phyloP scores from a whole-genome alignment of 1,284 basidiomycete species.

The Irpex lacteus region DNA sequence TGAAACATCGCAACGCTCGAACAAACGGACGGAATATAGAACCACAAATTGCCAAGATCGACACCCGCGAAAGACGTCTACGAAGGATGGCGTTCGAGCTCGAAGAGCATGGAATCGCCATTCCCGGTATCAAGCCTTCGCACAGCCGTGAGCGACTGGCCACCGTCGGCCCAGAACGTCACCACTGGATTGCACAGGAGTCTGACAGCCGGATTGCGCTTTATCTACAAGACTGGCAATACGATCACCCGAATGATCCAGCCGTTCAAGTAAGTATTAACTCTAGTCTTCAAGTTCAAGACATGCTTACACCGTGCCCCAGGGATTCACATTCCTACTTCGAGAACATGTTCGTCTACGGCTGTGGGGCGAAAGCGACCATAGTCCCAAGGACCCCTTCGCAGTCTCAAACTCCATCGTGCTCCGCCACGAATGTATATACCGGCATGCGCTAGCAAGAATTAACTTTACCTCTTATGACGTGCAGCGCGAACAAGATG shows the following conservation, averaged over 20 bases:
- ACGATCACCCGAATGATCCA: background rate
- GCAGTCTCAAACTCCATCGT: background rate
- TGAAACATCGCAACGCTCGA: conserved; percentile 9
- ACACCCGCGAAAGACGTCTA: background rate
- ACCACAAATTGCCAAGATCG: background rate
- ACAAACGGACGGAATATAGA: conserved; percentile 1
- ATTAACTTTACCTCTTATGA: background rate
- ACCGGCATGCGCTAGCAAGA: background rate
- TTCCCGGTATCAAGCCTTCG: background rate
- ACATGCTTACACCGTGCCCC: background rate
- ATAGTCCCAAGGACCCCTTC: background rate
- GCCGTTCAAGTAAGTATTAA: background rate
- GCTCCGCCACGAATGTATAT: background rate
- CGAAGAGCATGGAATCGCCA: background rate
- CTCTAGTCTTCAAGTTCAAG: background rate
- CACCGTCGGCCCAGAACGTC: background rate
- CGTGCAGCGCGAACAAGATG: background rate
- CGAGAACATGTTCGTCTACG: background rate
- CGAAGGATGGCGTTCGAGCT: background rate
- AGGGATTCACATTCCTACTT: background rate
- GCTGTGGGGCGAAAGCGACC: background rate
- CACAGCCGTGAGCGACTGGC: background rate
- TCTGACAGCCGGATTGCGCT: background rate
- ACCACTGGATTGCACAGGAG: background rate
- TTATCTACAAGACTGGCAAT: background rate